Percentiles rank a stretch among this genome's conserved stretches.
These are phyloP conservation scores for Leccinum rimulosum DNA, from an alignment of 768 basidiomycete genomes.

Conservation along the genomic window DNA sequence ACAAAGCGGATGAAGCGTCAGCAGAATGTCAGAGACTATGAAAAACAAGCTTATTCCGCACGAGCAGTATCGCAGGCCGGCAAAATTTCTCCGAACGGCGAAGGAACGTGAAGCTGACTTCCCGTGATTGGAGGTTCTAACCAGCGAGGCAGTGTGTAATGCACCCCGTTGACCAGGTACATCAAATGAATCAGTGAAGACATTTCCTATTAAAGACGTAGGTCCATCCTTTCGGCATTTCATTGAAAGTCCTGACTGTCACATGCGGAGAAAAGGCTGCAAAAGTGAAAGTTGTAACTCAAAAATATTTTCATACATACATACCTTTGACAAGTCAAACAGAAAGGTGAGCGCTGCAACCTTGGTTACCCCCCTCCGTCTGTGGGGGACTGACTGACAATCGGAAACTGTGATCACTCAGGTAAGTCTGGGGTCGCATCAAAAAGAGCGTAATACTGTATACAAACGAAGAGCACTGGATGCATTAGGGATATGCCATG, in stretches of 20 bases:
- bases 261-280: slow-evolving; percentile 14
- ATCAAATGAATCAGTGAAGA: slow-evolving; percentile 11
- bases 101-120: slow-evolving; percentile 1
- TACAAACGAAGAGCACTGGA: slow-evolving; percentile 1
- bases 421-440: neutral
- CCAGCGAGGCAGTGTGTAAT: slow-evolving; percentile 11
- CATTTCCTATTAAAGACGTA: slow-evolving; percentile 14
- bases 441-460: neutral
- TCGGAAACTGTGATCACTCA: neutral
- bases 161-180: slow-evolving; percentile 21
- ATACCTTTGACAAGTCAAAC: neutral
- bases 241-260: slow-evolving; percentile 12
- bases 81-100: neutral
- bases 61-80: neutral
- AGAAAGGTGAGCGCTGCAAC: neutral
- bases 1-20: slow-evolving; percentile 26
- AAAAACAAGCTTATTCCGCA: slow-evolving; percentile 6
- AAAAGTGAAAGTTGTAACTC: slow-evolving; percentile 9
- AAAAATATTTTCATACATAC: slow-evolving; percentile 9
- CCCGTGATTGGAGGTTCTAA: slow-evolving; percentile 4
- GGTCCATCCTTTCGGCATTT: slow-evolving; percentile 6
- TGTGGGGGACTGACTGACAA: neutral
- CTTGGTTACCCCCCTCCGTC: neutral
- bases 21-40: slow-evolving; percentile 17
- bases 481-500: slow-evolving; percentile 8